Evolutionary conservation across 306 rosid genomes (phyloP), one percentile per base, ranked within the genome.

Genomic region (Oxytropis ochrocephala): DNA sequence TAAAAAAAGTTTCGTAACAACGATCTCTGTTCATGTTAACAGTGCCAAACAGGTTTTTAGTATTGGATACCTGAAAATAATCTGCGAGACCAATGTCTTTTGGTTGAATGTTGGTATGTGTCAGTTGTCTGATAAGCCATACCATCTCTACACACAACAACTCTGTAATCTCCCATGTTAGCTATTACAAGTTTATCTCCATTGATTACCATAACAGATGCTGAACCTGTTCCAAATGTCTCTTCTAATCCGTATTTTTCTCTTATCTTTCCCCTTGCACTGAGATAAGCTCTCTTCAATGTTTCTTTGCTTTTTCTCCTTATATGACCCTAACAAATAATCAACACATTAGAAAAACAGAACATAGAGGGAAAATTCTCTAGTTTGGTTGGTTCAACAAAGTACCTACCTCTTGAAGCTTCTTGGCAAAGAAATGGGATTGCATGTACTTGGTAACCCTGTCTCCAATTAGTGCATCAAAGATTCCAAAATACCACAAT

Each of bases 401-500:
- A 42, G 24, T 63, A 61, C 98, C 93, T 63, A 61, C 98, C 95
- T 83, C 84, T 39, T 78, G 76, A 9, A 82, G 83, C 70, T 85
- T 85, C 80, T 64, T 90, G 43, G 75, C 75, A 59, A 93, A 85
- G 77, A 93, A 87, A 85, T 86, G 81, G 4, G 94, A 43, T 18
- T 86, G 97, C 85, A 93, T 71, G 75, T 73, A 86, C 72, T 88
- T 86, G 79, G 83, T 69, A 21, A 93, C 79, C 35, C 41, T 38
- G 35, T 90, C 94, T 48, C 96, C 98, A 46, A 90, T 68, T 16
- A 68, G 33, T 49, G 82, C 65, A 66, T 88, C 85, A 46, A 62
- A 93, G 67, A 93, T 92, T 73, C 94, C 98, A 27, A 86, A 90
- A 70, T 86, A 78, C 94, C 97, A 93, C 16, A 90, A 46, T 62